phyloP scores from a whole-genome alignment of 2,329 filamentous ascomycete genomes.

The Thielaviopsis populi region DNA sequence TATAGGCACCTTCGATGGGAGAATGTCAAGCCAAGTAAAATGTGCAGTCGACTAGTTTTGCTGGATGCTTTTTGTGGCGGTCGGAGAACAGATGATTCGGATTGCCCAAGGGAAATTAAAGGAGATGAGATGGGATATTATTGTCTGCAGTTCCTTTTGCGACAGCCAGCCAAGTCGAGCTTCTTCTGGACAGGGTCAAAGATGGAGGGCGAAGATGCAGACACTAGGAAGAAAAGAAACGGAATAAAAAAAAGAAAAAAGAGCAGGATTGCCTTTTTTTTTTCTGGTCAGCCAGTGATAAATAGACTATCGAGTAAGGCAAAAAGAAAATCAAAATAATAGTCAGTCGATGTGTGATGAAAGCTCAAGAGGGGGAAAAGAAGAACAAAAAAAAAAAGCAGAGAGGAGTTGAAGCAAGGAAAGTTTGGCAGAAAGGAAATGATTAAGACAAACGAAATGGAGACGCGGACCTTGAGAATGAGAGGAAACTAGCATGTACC shows the following conservation, averaged over 20 bases:
- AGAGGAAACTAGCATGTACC: neutral
- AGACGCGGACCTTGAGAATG: neutral
- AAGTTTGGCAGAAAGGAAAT: constrained; percentile 15
- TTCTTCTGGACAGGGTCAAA: constrained; percentile 1
- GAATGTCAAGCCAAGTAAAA: neutral
- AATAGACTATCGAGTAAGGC: neutral
- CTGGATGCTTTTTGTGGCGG: neutral
- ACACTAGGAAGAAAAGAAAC: neutral
- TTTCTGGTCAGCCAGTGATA: constrained; percentile 16
- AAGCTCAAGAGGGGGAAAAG: neutral
- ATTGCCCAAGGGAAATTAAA: constrained; percentile 13
- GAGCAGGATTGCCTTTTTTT: neutral
- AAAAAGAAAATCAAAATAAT: constrained; percentile 2
- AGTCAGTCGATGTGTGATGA: neutral
- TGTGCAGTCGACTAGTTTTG: neutral
- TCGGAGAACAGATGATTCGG: neutral
- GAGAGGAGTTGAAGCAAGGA: constrained; percentile 7
- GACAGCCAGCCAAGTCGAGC: neutral
- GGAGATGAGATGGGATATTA: constrained; percentile 9
- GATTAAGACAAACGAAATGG: constrained; percentile 16
- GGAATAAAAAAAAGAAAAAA: constrained; percentile 4
- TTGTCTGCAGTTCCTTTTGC: neutral
- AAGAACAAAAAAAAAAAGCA: neutral
- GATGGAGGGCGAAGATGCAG: neutral
- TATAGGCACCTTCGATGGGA: neutral